A percentile compares a stretch with the other conserved stretches of the same genome.
Conservation (phyloP, 257 asterid genomes). For the Jasminum sambac region DNA sequence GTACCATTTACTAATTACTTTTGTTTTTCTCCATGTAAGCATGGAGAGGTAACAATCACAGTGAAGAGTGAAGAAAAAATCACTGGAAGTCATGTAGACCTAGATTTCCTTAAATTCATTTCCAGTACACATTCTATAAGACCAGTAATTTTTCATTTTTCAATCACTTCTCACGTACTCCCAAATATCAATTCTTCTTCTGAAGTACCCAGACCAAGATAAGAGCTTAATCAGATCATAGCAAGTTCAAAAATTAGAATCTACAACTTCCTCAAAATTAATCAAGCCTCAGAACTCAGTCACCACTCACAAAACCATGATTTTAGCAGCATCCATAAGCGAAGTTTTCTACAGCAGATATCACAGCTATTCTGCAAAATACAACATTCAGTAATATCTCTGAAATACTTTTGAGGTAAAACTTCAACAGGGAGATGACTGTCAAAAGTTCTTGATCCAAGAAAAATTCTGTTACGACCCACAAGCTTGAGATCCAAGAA, state of each 20-base stretch:
- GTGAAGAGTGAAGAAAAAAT: background rate
- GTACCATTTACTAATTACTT: background rate
- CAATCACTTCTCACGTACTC: too few relatives aligned
- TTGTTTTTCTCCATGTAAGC: background rate
- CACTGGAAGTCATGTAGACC: background rate
- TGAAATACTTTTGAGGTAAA: background rate
- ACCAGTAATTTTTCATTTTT: too few relatives aligned
- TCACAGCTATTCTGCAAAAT: background rate
- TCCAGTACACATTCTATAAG: too few relatives aligned
- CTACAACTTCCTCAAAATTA: background rate
- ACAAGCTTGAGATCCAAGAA: background rate
- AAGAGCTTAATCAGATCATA: background rate
- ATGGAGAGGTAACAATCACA: background rate
- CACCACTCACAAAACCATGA: background rate
- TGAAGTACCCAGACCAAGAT: too few relatives aligned
- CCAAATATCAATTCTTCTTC: too few relatives aligned
- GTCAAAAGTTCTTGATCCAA: background rate
- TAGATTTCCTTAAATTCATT: too few relatives aligned
- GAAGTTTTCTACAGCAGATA: background rate
- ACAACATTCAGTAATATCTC: background rate
- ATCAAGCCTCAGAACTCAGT: background rate
- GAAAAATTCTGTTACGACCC: background rate
- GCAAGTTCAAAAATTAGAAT: background rate
- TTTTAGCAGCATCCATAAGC: background rate
- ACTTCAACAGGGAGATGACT: background rate